phyloP scores from a whole-genome alignment of 2,329 filamentous ascomycete species.

The Fusarium sp. region DNA sequence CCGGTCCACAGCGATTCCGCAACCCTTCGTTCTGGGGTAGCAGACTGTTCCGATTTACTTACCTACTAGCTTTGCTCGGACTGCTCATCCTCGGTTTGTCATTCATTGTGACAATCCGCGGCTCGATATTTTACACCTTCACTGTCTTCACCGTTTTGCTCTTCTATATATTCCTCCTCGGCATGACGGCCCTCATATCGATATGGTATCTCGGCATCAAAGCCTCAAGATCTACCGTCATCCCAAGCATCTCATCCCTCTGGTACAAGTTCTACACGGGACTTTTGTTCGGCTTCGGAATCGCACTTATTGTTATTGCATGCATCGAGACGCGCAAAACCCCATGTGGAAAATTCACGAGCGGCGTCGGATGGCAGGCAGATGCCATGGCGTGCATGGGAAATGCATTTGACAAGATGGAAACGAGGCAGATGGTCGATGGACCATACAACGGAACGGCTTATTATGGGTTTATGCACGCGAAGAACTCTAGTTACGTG shows the following conservation, averaged over 20 bases:
- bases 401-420: background rate
- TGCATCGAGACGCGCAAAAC: constrained; percentile 21
- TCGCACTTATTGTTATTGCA: background rate
- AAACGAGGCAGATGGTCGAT: background rate
- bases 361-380: background rate
- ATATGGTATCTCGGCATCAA: constrained; percentile 1
- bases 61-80: background rate
- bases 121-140: background rate
- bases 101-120: background rate
- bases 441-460: constrained; percentile 8
- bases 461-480: background rate
- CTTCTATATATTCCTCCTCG: background rate
- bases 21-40: background rate
- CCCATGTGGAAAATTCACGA: constrained; percentile 24
- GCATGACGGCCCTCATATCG: background rate
- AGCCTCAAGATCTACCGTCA: background rate
- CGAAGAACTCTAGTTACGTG: constrained; percentile 3
- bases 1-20: background rate
- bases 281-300: background rate
- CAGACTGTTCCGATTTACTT: background rate
- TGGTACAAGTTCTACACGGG: constrained; percentile 23
- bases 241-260: constrained; percentile 1
- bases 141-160: background rate
- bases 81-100: background rate
- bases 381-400: constrained; percentile 11